Evolutionary conservation across 1,139 yeast genomes (phyloP).

Genomic region (Entelexis sorbosivorans): DNA sequence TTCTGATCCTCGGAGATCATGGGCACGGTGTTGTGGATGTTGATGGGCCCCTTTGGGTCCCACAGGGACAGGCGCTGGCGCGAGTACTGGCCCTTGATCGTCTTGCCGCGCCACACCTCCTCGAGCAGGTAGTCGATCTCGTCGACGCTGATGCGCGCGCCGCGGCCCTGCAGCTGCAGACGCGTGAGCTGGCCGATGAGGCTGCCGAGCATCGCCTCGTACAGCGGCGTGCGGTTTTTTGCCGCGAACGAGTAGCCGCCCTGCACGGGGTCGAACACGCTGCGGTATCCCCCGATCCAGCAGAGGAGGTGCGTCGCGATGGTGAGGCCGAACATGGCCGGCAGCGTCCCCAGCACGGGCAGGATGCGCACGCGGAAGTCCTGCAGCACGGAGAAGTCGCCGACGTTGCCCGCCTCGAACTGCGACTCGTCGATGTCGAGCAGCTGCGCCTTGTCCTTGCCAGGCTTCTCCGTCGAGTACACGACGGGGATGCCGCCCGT

Average conservation of each 20-base stretch:
- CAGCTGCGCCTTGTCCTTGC: slow-evolving; percentile 79
- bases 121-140: slow-evolving; percentile 83
- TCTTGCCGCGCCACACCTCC: slow-evolving; percentile 84
- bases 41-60: slow-evolving; percentile 48
- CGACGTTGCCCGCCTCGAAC: slow-evolving; percentile 69
- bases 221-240: slow-evolving; percentile 72
- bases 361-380: slow-evolving; percentile 87
- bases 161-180: slow-evolving; percentile 50
- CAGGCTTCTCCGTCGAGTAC: slow-evolving; percentile 91
- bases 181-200: slow-evolving; percentile 81
- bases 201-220: slow-evolving; percentile 71
- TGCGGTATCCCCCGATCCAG: slow-evolving; percentile 58
- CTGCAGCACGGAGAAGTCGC: slow-evolving; percentile 71
- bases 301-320: slow-evolving; percentile 77
- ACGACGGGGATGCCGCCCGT: slow-evolving; percentile 70
- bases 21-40: slow-evolving; percentile 65
- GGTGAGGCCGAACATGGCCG: slow-evolving; percentile 88
- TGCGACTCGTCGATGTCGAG: slow-evolving; percentile 76
- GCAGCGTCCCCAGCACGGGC: slow-evolving; percentile 93
- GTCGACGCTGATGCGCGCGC: slow-evolving; percentile 38
- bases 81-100: slow-evolving; percentile 74
- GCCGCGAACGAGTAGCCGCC: slow-evolving; percentile 54
- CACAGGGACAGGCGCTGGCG: slow-evolving; percentile 71
- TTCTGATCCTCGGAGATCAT: slow-evolving; percentile 83
- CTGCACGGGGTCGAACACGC: slow-evolving; percentile 45